These are phyloP conservation scores for Fistulifera pelliculosa DNA, from an alignment of 108 stramenopile species.

Conservation along the genomic window DNA sequence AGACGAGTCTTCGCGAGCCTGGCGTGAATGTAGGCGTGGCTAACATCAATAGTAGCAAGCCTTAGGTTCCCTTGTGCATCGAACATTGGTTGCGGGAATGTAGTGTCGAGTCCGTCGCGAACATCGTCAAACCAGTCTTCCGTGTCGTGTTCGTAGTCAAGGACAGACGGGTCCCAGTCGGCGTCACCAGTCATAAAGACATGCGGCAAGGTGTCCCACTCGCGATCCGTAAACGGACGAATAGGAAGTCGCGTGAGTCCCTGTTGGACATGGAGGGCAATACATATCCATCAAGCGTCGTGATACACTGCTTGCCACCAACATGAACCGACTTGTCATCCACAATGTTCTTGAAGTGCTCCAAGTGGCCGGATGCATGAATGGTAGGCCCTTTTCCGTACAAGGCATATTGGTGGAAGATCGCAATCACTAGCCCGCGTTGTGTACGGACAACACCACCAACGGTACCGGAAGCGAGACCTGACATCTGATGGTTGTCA, in stretches of 20 bases:
- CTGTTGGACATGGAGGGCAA: constrained; percentile 4
- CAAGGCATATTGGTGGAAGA: constrained; percentile 25
- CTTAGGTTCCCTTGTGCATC: no score
- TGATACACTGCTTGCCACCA: constrained; percentile 15
- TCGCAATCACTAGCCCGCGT: constrained; percentile 11
- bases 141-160: background rate
- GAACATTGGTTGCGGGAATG: no score
- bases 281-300: constrained; percentile 9
- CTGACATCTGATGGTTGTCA: constrained; percentile 16
- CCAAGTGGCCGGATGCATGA: constrained; percentile 19
- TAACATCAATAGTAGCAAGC: no score
- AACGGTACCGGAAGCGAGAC: constrained; percentile 11
- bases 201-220: constrained; percentile 1
- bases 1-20: no score
- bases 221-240: background rate
- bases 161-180: background rate
- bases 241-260: constrained; percentile 9
- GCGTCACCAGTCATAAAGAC: background rate
- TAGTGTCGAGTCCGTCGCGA: background rate
- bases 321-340: constrained; percentile 11
- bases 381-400: constrained; percentile 16
- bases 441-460: constrained; percentile 8
- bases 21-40: no score
- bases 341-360: constrained; percentile 8
- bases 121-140: background rate